Percentiles rank a stretch among this genome's conserved stretches.
Evolutionary conservation across 495 filamentous ascomycete genomes (phyloP).

Genomic region (Aspergillus sparsus): DNA sequence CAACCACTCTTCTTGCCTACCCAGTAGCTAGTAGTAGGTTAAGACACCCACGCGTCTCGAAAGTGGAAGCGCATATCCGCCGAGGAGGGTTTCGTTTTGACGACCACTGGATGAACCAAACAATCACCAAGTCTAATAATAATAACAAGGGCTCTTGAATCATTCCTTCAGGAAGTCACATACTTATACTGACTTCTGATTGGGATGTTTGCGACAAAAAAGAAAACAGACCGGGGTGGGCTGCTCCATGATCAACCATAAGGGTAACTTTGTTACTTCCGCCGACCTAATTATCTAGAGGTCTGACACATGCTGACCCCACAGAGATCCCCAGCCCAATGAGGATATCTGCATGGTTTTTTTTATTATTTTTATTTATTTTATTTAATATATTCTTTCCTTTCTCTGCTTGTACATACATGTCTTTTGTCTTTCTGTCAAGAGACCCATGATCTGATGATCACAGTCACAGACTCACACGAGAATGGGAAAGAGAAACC

Average conservation of each 20-base stretch:
- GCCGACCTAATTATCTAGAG: constrained; percentile 6
- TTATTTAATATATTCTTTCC: no score
- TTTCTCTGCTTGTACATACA: background rate
- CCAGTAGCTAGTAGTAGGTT: no score
- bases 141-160: background rate
- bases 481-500: constrained; percentile 8
- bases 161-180: constrained; percentile 4
- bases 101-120: no score
- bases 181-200: constrained; percentile 1
- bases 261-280: constrained; percentile 10
- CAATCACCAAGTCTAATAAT: background rate
- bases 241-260: constrained; percentile 14
- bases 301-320: constrained; percentile 25
- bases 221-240: background rate
- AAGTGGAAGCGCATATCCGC: no score
- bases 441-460: constrained; percentile 23
- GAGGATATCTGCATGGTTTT: constrained; percentile 19
- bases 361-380: no score
- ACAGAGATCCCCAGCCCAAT: constrained; percentile 20
- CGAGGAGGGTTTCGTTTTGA: no score
- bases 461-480: constrained; percentile 23
- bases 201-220: constrained; percentile 1
- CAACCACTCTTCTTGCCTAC: no score
- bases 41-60: no score
- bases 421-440: background rate